Evolutionary conservation across 2,329 filamentous ascomycete genomes (phyloP), one percentile per base, ranked within the genome.

Genomic region (Tolypocladium tropicale): DNA sequence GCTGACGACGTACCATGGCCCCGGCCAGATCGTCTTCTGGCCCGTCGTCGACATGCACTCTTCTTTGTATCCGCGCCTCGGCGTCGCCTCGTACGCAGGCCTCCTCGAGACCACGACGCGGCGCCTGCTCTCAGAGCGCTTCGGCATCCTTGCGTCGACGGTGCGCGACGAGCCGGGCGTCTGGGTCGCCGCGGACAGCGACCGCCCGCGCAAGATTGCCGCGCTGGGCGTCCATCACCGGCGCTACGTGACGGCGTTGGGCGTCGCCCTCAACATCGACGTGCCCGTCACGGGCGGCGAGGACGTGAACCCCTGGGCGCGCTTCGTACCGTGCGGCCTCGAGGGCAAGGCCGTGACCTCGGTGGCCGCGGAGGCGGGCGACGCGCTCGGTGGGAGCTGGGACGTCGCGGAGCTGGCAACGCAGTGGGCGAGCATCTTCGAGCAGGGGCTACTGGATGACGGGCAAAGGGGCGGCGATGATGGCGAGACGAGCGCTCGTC

Each of bases 1-100:
- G 0, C 84, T 95, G 61, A 92, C 90, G 0, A 97, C 94, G 3
- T 97, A 96, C 74, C 94, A 99, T 69, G 94, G 93, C 0, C 94
- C 93, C 0, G 93, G 93, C 0, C 94, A 99, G 70, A 74, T 95
- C 52, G 89, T 96, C 37, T 83, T 92, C n/a, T 99, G 95, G 76
- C 90, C 93, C 3, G 83, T 96, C 53, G 70, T 95, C n/a, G 90
- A 96, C 69, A 79, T 97, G 56, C 83, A 82, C 55, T 78, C 81
- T 7, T 65, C 70, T 0, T 61, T 71, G 12, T 81, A 90, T 61
- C 73, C 74, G 0, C 75, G 66, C 50, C 76, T 94, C 23, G 85
- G 81, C 5, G 86, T 94, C 14, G 77, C 89, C 21, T 82, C 81
- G 59, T 96, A 95, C 72, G 87, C 95, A 6, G 79, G 83, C 37